Base-by-base conservation (phyloP, 768 basidiomycete species). In the Dacryopinax primogenitus region DNA sequence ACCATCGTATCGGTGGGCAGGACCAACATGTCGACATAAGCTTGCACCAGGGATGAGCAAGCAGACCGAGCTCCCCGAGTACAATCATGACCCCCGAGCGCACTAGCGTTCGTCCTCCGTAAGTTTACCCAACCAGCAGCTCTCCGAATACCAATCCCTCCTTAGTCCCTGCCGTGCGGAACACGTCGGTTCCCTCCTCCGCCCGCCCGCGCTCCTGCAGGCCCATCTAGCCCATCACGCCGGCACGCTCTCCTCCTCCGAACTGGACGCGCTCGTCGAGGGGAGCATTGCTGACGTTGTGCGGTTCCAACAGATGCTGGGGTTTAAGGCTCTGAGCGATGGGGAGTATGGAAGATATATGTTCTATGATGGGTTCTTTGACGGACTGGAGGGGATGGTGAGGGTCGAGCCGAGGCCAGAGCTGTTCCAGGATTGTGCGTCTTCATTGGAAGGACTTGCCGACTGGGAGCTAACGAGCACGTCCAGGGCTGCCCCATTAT, bases 341-440 rank as follows among this genome's bases (percentile, higher is more conserved):
- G 51, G 51, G 13, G 51, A 58, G 51, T 58, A 28, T 58, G 51
- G 51, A 11, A 58, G 51, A 30, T 58, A 58, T 18, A 76, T 80
- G 73, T 86, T 84, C 72, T 85, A 78, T 64, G 83, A 86, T 58
- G 85, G 85, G 21, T 83, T 86, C 33, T 86, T 86, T 72, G 80
- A 86, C 69, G 83, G 81, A 63, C 73, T 88, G 44, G 81, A 84
- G 63, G 86, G 86, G 62, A 86, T 86, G 82, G 51, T 15, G 23
- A 11, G 12, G 4, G 51, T 58, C 4, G 51, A 58, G 4, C 51
- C 51, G 51, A 18, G 7, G 3, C 23, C 26, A 21, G 51, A 32
- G 51, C 51, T 58, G 51, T 58, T 58, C 30, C 51, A 58, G 51
- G 51, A 58, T 21, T 58, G 51, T 58, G 26, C 4, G 51, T 21